Evolutionary conservation across 2,329 filamentous ascomycete species (phyloP), one percentile per base, ranked within the genome.

Genomic region (Talaromyces sp.): DNA sequence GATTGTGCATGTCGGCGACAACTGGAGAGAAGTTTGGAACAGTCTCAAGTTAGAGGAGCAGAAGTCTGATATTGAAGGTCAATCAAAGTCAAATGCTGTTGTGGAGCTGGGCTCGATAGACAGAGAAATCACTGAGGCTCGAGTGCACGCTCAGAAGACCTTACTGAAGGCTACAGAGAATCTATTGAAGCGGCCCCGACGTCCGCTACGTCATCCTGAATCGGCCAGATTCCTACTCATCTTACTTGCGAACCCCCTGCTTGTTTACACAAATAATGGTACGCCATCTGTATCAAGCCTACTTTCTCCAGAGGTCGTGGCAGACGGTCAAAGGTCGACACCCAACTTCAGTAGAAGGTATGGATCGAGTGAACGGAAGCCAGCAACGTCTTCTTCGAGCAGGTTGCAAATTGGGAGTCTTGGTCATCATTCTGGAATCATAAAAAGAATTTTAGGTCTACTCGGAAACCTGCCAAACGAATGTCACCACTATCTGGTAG

Each of bases 401-500:
- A 67, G 67, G 39, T 63, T 67, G 63, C 72, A 72, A 18, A 70
- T 69, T 48, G 72, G 75, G 18, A 76, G 76, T 18, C 81, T 84
- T 28, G 88, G 88, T 1, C 86, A 90, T 64, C 90, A 96, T 75
- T 92, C 90, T 2, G 89, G 89, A 4, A 89, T 96, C 60, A 85
- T 96, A 69, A 96, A 96, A 74, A 86, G 93, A 40, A 87, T 96
- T 42, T 75, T 96, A 28, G 93, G 93, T 0, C 78, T 96, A 9
- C 72, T 96, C 25, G 89, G 91, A 1, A 91, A 96, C 72, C 81
- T 90, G 12, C 83, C 91, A 0, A 84, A 86, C 63, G 84, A 88
- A 63, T 93, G 90, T 67, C 92, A 96, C 69, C 87, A 88, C 60
- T 86, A 89, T 68, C 76, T 96, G 28, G 86, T 92, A 9, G 83